A percentile compares a stretch with the other conserved stretches of the same genome.
Conservation (phyloP, 306 rosid genomes). For the Trichosanthes truncata region DNA sequence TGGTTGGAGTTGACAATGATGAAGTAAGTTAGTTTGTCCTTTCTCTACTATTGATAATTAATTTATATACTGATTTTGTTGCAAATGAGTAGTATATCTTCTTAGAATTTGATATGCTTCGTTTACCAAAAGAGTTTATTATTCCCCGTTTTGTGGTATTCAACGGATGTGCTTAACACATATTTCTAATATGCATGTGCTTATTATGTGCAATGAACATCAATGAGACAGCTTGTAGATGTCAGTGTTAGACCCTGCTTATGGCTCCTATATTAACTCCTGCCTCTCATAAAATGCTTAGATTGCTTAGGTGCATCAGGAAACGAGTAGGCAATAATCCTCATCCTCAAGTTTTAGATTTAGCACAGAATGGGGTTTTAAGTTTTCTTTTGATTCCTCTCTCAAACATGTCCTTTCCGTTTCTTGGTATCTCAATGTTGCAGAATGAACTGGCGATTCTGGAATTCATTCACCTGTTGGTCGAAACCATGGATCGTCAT, state of each 20-base stretch:
- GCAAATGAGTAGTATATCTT: not conserved
- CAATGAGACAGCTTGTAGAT: not conserved
- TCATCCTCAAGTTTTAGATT: not conserved
- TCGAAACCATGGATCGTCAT: conserved; percentile 96
- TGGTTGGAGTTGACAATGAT: conserved; percentile 89
- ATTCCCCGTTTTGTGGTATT: not conserved
- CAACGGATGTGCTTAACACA: not conserved
- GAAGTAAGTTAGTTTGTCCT: conserved; percentile 38
- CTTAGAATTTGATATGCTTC: not conserved
- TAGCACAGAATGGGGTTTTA: not conserved
- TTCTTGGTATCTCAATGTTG: conserved; percentile 13
- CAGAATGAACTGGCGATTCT: conserved; percentile 91
- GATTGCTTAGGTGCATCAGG: not conserved
- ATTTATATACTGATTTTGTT: not conserved
- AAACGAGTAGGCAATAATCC: not conserved
- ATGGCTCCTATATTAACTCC: not conserved
- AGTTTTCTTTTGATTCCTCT: not conserved
- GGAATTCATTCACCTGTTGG: conserved; percentile 89
- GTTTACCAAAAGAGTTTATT: not conserved
- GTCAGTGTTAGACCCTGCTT: not conserved
- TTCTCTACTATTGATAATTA: not conserved
- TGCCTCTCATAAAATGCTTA: not conserved
- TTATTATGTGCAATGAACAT: not conserved
- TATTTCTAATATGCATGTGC: not conserved
- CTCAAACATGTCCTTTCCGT: not conserved